phyloP scores from a whole-genome alignment of 345 rosid genomes.

The Populus pruinosa region DNA sequence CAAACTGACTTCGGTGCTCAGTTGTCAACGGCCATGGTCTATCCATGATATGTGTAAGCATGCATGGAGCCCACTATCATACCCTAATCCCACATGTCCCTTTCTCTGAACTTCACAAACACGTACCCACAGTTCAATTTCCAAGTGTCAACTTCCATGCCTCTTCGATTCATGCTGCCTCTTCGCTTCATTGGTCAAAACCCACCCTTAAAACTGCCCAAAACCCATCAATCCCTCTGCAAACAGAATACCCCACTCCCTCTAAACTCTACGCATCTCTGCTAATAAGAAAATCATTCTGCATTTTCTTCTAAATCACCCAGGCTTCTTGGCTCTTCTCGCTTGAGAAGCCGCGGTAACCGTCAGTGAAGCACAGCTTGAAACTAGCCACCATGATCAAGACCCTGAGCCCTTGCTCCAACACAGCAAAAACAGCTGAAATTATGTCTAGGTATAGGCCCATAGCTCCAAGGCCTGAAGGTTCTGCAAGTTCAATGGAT shows the following conservation, averaged over 20 bases:
- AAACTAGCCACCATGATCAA: slow-evolving; percentile 49
- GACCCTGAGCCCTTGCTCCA: slow-evolving; percentile 44
- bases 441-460: slow-evolving; percentile 92
- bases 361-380: background rate
- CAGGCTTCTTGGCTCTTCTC: background rate
- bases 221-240: background rate
- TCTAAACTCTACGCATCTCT: background rate
- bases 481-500: slow-evolving; percentile 20
- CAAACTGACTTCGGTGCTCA: background rate
- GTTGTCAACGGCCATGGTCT: background rate
- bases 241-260: background rate
- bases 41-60: slow-evolving; percentile 27
- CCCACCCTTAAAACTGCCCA: slow-evolving; percentile 8
- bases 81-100: slow-evolving; percentile 51
- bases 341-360: background rate
- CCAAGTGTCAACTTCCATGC: slow-evolving; percentile 52
- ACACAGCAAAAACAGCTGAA: slow-evolving; percentile 76
- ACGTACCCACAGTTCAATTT: slow-evolving; percentile 62
- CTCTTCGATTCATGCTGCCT: slow-evolving; percentile 46
- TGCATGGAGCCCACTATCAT: slow-evolving; percentile 50
- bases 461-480: slow-evolving; percentile 84
- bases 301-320: background rate
- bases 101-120: slow-evolving; percentile 40
- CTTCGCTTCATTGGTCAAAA: slow-evolving; percentile 33
- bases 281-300: background rate